phyloP scores from a whole-genome alignment of 345 rosid genomes.

The Abelmoschus esculentus region DNA sequence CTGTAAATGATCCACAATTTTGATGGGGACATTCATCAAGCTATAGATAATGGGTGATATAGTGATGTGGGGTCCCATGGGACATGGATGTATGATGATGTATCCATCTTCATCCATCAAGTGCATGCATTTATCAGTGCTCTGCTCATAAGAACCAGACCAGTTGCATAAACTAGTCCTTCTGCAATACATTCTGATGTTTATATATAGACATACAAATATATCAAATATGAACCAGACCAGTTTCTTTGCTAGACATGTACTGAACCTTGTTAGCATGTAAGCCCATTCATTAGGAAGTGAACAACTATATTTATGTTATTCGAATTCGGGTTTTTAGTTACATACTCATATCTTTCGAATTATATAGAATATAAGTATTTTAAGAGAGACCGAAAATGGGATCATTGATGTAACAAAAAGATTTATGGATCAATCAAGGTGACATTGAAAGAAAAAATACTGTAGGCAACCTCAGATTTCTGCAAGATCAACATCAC shows the following conservation, averaged over 20 bases:
- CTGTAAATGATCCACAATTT: background rate
- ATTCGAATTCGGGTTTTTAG: background rate
- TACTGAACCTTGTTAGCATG: background rate
- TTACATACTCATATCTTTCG: background rate
- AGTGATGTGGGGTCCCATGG: background rate
- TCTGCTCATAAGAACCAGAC: background rate
- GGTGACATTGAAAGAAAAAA: background rate
- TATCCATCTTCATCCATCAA: background rate
- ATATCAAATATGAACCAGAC: background rate
- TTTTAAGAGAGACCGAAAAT: background rate
- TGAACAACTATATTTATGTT: background rate
- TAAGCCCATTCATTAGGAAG: slow-evolving; percentile 4
- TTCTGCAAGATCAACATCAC: background rate
- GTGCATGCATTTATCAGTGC: background rate
- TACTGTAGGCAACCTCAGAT: background rate
- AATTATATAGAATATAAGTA: background rate
- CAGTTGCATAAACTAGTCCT: background rate
- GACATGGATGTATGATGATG: background rate
- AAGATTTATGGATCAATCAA: background rate
- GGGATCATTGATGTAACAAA: background rate
- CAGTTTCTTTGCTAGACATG: background rate
- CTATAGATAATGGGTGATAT: no score
- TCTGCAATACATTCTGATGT: background rate
- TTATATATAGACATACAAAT: no score
- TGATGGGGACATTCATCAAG: background rate